Evolutionary conservation across 2,329 filamentous ascomycete species (phyloP).

Genomic region (Zymoseptoria passerinii): DNA sequence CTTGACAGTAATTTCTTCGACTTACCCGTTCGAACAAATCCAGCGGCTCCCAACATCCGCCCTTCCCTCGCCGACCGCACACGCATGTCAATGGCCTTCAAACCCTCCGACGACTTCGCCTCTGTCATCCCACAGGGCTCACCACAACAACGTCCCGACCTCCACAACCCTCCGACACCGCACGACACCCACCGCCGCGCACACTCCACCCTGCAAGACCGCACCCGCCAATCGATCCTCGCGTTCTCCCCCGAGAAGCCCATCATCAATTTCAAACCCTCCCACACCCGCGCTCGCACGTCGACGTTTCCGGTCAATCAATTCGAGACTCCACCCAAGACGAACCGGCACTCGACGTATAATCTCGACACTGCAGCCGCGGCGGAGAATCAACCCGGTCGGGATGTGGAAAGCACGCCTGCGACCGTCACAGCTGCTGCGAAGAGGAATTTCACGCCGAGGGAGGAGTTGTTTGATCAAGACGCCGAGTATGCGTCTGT

Average conservation of each 20-base stretch:
- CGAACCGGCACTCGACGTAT: constrained; percentile 9
- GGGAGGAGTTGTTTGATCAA: constrained; percentile 61
- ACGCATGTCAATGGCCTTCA: constrained; percentile 38
- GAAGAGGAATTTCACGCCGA: constrained; percentile 42
- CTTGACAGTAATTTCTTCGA: constrained; percentile 14
- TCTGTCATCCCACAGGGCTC: constrained; percentile 12
- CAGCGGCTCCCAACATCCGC: constrained; percentile 17
- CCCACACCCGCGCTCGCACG: constrained; percentile 28
- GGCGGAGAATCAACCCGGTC: neutral
- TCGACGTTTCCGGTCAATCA: constrained; percentile 46
- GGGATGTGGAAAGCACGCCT: neutral
- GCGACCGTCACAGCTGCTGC: neutral
- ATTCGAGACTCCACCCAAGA: constrained; percentile 45
- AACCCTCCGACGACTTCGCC: constrained; percentile 12
- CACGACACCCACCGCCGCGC: neutral
- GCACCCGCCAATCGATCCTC: constrained; percentile 70
- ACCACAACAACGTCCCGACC: neutral
- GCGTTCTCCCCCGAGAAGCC: neutral
- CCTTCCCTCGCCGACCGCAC: constrained; percentile 41
- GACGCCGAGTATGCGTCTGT: constrained; percentile 71
- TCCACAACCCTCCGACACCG: neutral
- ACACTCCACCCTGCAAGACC: constrained; percentile 57
- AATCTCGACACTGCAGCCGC: constrained; percentile 1
- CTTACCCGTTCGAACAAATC: constrained; percentile 2
- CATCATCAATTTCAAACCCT: constrained; percentile 17